phyloP scores from a whole-genome alignment of 306 rosid species.

The Senna tora region DNA sequence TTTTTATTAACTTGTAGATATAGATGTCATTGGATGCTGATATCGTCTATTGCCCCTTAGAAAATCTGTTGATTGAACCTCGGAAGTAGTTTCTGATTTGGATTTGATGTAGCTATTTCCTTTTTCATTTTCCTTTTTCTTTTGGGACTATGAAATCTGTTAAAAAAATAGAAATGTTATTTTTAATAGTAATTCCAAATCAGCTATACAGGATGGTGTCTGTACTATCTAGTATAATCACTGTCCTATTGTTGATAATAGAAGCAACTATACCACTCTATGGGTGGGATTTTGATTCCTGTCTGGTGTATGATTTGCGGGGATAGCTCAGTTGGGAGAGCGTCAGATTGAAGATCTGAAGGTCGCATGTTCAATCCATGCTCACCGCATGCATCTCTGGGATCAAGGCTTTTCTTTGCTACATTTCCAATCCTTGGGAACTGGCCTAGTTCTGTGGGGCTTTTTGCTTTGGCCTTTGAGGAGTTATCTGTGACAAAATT shows the following conservation, averaged over 20 bases:
- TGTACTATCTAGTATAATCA: not conserved
- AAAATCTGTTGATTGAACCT: slow-evolving; percentile 24
- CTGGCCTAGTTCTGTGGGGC: not conserved
- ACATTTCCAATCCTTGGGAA: not conserved
- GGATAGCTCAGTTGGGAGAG: slow-evolving; percentile 69
- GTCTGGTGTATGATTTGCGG: slow-evolving; percentile 49
- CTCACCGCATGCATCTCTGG: slow-evolving; percentile 51
- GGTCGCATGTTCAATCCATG: slow-evolving; percentile 60
- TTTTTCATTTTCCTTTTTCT: too few species aligned
- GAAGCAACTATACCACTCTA: slow-evolving; percentile 2
- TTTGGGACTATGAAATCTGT: not conserved
- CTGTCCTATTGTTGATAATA: not conserved
- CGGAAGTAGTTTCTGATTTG: slow-evolving; percentile 35
- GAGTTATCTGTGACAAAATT: not conserved
- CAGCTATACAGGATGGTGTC: not conserved
- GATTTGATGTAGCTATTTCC: not conserved
- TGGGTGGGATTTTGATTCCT: slow-evolving; percentile 29
- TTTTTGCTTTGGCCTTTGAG: not conserved
- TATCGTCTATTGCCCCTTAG: slow-evolving; percentile 8
- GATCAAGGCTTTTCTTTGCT: slow-evolving; percentile 16
- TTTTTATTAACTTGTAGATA: slow-evolving; percentile 10
- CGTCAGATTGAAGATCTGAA: slow-evolving; percentile 52
- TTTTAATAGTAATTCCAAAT: not conserved
- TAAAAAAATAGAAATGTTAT: not conserved
- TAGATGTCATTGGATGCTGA: slow-evolving; percentile 20